Conservation (phyloP, 1,284 basidiomycete species). For the Microstroma glucosiphilum region DNA sequence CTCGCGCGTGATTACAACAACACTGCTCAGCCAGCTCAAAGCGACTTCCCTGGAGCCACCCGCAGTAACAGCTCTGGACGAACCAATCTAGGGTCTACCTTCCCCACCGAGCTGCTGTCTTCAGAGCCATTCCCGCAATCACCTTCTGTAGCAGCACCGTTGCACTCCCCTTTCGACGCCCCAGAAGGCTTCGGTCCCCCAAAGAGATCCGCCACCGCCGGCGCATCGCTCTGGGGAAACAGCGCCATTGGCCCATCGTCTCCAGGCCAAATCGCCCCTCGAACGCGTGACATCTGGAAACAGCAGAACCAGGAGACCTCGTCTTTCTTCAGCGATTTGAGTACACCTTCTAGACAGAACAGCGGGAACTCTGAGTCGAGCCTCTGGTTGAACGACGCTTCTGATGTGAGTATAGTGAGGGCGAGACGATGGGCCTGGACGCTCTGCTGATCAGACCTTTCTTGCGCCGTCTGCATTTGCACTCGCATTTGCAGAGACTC, state of each 20-base stretch:
- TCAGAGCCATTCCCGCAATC: not conserved
- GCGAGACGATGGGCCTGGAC: no score
- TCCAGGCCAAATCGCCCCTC: no score
- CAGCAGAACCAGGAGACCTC: not conserved
- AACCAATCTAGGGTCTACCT: not conserved
- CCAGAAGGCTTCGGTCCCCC: constrained; percentile 3
- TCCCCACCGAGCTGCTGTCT: not conserved
- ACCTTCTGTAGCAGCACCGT: not conserved
- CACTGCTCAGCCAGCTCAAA: no score
- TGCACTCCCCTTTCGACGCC: not conserved
- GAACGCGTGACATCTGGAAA: not conserved
- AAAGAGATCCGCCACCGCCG: not conserved
- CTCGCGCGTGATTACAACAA: no score
- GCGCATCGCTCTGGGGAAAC: not conserved
- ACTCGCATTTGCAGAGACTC: no score
- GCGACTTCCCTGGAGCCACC: no score
- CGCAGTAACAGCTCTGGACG: no score
- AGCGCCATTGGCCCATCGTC: not conserved
- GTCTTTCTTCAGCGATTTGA: not conserved
- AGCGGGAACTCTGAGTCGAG: not conserved
- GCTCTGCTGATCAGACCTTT: no score
- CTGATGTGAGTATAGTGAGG: not conserved
- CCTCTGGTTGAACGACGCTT: constrained; percentile 1
- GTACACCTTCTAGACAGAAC: not conserved
- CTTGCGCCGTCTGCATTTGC: no score